Evolutionary conservation across 768 basidiomycete species (phyloP).

Genomic region (Porphyrellus cyaneotinctus): DNA sequence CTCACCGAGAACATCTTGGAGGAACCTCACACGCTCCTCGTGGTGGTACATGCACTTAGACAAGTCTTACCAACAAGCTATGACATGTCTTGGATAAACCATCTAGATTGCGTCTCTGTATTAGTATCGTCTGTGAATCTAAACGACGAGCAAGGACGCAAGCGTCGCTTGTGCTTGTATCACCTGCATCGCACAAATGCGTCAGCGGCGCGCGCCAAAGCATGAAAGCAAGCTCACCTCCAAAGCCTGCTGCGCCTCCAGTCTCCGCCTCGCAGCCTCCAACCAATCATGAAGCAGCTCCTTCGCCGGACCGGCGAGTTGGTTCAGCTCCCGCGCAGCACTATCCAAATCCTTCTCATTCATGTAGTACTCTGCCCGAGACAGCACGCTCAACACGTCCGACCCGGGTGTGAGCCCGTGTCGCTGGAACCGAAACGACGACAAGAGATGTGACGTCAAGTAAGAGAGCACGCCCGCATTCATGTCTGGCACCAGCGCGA

Average conservation of each 20-base stretch:
- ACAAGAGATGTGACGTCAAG: conserved; percentile 74
- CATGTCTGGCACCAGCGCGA: conserved; percentile 91
- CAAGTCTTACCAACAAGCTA: background rate
- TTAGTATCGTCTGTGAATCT: conserved; percentile 26
- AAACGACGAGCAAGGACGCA: conserved; percentile 72
- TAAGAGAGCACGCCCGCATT: conserved; percentile 87
- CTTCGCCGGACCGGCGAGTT: conserved; percentile 79
- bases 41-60: too few species aligned
- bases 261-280: conserved; percentile 75
- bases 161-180: conserved; percentile 82
- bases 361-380: conserved; percentile 84
- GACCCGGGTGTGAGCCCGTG: conserved; percentile 67
- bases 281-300: conserved; percentile 82
- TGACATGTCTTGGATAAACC: conserved; percentile 5
- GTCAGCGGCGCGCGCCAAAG: conserved; percentile 10
- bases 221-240: conserved; percentile 46
- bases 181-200: conserved; percentile 42
- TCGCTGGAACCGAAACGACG: conserved; percentile 72
- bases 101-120: conserved; percentile 24
- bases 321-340: conserved; percentile 89
- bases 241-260: conserved; percentile 91
- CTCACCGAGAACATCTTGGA: too few species aligned
- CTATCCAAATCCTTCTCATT: conserved; percentile 84
- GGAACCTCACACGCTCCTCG: too few species aligned
- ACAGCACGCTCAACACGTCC: conserved; percentile 83